Evolutionary conservation across 225 moss, liverwort and hornwort species (phyloP), one percentile per base, ranked within the genome.

Genomic region (Marchantia paleacea): DNA sequence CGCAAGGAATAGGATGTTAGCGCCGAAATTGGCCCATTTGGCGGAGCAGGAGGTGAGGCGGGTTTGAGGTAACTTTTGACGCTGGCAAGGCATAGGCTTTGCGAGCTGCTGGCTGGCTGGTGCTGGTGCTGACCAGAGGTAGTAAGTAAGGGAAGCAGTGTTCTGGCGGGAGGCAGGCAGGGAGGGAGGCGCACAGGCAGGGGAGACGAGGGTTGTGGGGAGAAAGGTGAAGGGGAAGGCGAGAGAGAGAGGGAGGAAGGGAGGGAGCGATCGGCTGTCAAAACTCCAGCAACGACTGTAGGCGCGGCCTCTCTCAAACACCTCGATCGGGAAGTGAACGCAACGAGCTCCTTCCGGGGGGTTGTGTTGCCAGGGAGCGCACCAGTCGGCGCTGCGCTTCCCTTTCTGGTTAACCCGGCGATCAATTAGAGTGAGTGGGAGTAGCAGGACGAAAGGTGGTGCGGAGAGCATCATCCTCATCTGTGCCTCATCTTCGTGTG

Each of bases 301-400:
- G 1, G 57, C 60, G 75, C 39, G 60, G 18, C 20, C 75, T 76
- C 76, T 18, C 22, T 53, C 73, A 25, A 55, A 76, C 30, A 47
- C 28, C 30, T 77, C 77, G 77, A 64, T 63, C 62, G 48, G 49
- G 7, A 78, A 65, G 50, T 14, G 28, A 12, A 30, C 0, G 54
- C 53, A 74, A 26, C 54, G 52, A 47, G 28, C 60, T 48, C 57
- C 76, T 29, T 57, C 30, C 25, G 64, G 11, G 57, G 66, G 39
- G 20, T 64, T 65, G 48, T 26, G 64, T 60, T 39, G 39, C 3
- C 39, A 60, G 49, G 51, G 64, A 64, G 64, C 65, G 78, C n/a
- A 25, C n/a, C 62, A 78, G 78, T 65, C 78, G 65, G 47, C 77
- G 61, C 77, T 61, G 61, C 63, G 78, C 78, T 62, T 31, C 47